Conservation (phyloP, 1,284 basidiomycete species). For the Xerocomus nothofagi region DNA sequence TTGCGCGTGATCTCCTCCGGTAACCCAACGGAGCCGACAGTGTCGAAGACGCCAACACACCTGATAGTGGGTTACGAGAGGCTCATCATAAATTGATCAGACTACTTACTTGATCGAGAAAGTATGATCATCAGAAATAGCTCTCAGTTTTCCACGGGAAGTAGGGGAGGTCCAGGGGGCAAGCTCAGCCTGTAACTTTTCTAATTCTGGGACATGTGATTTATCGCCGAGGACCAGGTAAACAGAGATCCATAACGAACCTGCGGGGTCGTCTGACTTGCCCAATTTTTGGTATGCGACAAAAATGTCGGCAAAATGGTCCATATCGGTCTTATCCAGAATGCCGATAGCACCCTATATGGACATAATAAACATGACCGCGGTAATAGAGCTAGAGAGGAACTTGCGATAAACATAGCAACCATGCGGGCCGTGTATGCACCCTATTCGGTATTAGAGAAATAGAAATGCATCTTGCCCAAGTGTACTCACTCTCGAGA, state of each 20-base stretch:
- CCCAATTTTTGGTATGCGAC: conserved; percentile 59
- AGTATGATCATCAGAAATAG: conserved; percentile 41
- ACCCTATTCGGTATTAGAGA: conserved; percentile 39
- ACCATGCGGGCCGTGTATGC: conserved; percentile 74
- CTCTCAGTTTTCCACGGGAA: conserved; percentile 54
- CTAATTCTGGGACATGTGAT: conserved; percentile 40
- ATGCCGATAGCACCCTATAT: conserved; percentile 62
- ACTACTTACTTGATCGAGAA: conserved; percentile 62
- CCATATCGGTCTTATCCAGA: conserved; percentile 66
- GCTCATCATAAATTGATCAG: not conserved
- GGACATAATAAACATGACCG: not conserved
- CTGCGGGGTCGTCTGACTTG: conserved; percentile 46
- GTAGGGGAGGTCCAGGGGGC: conserved; percentile 50
- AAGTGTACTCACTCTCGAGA: conserved; percentile 53
- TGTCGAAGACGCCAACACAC: conserved; percentile 72
- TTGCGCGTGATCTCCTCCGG: conserved; percentile 58
- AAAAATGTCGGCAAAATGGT: conserved; percentile 64
- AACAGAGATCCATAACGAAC: conserved; percentile 34
- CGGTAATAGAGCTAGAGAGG: not conserved
- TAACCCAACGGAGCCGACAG: conserved; percentile 66
- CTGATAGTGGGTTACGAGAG: conserved; percentile 35
- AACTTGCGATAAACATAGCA: conserved; percentile 61
- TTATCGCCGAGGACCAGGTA: not conserved
- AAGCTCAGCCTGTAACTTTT: conserved; percentile 43
- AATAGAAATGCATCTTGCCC: not conserved